These are phyloP conservation scores for Cardamine occulta DNA, from an alignment of 345 rosid genomes.

Conservation along the genomic window DNA sequence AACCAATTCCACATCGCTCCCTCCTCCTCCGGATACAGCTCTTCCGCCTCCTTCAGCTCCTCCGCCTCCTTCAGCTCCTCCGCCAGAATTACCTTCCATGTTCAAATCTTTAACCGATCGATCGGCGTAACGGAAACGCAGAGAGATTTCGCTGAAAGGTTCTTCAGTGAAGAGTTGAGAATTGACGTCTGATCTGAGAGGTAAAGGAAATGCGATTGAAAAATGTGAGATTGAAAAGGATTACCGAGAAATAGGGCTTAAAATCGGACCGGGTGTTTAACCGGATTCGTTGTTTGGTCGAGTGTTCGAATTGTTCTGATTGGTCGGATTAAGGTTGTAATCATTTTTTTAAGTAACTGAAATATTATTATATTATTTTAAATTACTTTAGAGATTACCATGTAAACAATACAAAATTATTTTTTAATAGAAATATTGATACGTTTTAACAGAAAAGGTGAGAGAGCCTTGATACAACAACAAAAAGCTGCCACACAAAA, in stretches of 20 bases:
- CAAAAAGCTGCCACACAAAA: neutral
- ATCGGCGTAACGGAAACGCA: neutral
- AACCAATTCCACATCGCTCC: conserved; percentile 83
- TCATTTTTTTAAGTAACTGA: neutral
- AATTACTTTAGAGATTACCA: neutral
- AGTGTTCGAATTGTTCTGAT: neutral
- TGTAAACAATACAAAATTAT: neutral
- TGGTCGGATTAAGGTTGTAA: neutral
- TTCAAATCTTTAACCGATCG: conserved; percentile 12
- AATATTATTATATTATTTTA: too few relatives aligned
- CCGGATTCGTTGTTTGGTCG: conserved; percentile 15
- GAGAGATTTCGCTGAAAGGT: conserved; percentile 2
- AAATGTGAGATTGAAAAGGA: conserved; percentile 12
- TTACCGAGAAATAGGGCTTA: conserved; percentile 25
- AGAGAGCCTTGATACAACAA: neutral
- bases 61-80: conserved; percentile 29
- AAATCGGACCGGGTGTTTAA: conserved; percentile 18
- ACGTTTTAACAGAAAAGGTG: neutral
- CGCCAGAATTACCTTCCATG: conserved; percentile 68
- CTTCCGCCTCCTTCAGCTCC: conserved; percentile 33
- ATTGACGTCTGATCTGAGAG: conserved; percentile 44
- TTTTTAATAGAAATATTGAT: neutral
- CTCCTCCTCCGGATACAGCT: conserved; percentile 41
- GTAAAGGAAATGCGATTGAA: conserved; percentile 35
- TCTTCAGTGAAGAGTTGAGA: conserved; percentile 40